Evolutionary conservation across 345 rosid species (phyloP).

Genomic region (rapeseed (Brassica napus)): Da-Ae NC_063448.1:50668501-50669000

Average conservation of each 20-base stretch:
- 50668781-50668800: constrained; percentile 86
- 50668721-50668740: not conserved
- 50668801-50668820: constrained; percentile 74
- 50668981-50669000: constrained; percentile 73
- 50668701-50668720: not conserved
- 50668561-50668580: not conserved
- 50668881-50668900: constrained; percentile 17
- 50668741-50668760: not conserved
- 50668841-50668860: constrained; percentile 52
- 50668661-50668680: constrained; percentile 68
- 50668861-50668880: constrained; percentile 14
- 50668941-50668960: constrained; percentile 77
- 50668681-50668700: constrained; percentile 63
- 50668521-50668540: constrained; percentile 54
- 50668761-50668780: constrained; percentile 54
- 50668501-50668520: constrained; percentile 74
- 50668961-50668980: constrained; percentile 81
- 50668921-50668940: constrained; percentile 82
- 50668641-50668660: constrained; percentile 87
- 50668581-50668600: not conserved
- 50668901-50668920: constrained; percentile 30
- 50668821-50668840: constrained; percentile 94
- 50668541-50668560: not conserved
- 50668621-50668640: constrained; percentile 71
- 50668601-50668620: constrained; percentile 58